Conservation (phyloP, 2,329 filamentous ascomycete genomes). For the Calonectria montana region DNA sequence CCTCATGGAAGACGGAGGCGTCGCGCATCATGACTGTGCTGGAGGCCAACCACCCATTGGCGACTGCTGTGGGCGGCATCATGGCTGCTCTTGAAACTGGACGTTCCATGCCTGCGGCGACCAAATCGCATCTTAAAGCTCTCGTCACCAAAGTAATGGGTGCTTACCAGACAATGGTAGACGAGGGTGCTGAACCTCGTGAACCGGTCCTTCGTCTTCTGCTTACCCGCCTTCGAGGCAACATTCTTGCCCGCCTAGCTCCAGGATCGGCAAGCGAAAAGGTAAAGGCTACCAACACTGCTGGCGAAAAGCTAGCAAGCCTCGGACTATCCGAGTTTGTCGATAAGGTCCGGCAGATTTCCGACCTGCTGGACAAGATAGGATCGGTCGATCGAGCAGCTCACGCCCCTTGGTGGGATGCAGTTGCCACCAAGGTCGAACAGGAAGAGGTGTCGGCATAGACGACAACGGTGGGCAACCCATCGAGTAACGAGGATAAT, state of each 20-base stretch:
- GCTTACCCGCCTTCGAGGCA: slow-evolving; percentile 73
- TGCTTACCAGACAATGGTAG: slow-evolving; percentile 60
- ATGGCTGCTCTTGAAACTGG: slow-evolving; percentile 73
- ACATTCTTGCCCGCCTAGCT: slow-evolving; percentile 73
- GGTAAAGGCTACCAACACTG: slow-evolving; percentile 74
- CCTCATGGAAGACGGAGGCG: slow-evolving; percentile 81
- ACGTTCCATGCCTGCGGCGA: slow-evolving; percentile 72
- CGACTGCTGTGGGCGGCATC: slow-evolving; percentile 68
- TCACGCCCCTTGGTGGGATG: slow-evolving; percentile 78
- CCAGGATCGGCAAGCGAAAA: slow-evolving; percentile 77
- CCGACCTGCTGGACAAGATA: slow-evolving; percentile 74
- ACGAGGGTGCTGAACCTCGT: slow-evolving; percentile 54
- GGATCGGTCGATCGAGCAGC: slow-evolving; percentile 75
- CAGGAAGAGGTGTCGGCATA: slow-evolving; percentile 50
- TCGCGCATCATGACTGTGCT: slow-evolving; percentile 77
- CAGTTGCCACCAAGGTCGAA: slow-evolving; percentile 68
- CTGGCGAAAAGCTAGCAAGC: slow-evolving; percentile 75
- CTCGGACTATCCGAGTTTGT: slow-evolving; percentile 81
- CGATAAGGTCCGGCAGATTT: slow-evolving; percentile 74
- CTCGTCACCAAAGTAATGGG: slow-evolving; percentile 67
- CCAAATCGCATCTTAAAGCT: slow-evolving; percentile 68
- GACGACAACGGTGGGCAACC: background rate
- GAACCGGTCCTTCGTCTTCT: slow-evolving; percentile 74
- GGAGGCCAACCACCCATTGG: slow-evolving; percentile 64
- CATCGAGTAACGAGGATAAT: slow-evolving; percentile 18